Evolutionary conservation across 1,284 basidiomycete species (phyloP).

Genomic region (Apiotrichum brassicae): DNA sequence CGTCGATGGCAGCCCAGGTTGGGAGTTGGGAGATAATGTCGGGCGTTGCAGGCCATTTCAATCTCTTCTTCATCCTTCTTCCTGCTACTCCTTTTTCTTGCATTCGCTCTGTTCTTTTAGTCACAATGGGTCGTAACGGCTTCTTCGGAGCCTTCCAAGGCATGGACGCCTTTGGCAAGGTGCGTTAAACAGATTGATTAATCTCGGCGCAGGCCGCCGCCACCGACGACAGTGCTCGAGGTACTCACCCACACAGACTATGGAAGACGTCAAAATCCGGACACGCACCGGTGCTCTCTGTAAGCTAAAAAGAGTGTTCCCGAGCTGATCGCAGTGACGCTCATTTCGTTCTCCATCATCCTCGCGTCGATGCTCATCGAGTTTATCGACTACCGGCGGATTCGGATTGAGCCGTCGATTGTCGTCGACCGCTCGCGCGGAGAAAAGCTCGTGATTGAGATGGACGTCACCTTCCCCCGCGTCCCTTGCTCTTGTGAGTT

Average conservation of each 20-base stretch:
- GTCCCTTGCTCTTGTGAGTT: constrained; percentile 92
- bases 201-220: too few relatives aligned
- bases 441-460: constrained; percentile 82
- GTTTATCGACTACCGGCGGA: constrained; percentile 87
- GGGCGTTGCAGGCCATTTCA: too few relatives aligned
- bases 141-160: constrained; percentile 44
- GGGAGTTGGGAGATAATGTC: too few relatives aligned
- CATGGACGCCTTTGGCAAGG: constrained; percentile 98
- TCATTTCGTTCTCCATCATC: constrained; percentile 88
- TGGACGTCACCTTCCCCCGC: constrained; percentile 93
- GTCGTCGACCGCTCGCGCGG: constrained; percentile 89
- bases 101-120: too few relatives aligned
- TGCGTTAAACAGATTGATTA: constrained; percentile 50
- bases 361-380: constrained; percentile 84
- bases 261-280: constrained; percentile 96
- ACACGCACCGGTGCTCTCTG: constrained; percentile 85
- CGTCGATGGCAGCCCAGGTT: too few relatives aligned
- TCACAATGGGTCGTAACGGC: constrained; percentile 45
- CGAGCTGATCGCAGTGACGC: constrained; percentile 61
- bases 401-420: constrained; percentile 80
- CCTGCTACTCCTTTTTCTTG: too few relatives aligned
- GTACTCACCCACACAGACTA: constrained; percentile 58
- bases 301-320: constrained; percentile 34
- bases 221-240: neutral
- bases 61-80: too few relatives aligned